Conservation (phyloP, 495 filamentous ascomycete genomes). For the Friedmanniomyces simplex region DNA sequence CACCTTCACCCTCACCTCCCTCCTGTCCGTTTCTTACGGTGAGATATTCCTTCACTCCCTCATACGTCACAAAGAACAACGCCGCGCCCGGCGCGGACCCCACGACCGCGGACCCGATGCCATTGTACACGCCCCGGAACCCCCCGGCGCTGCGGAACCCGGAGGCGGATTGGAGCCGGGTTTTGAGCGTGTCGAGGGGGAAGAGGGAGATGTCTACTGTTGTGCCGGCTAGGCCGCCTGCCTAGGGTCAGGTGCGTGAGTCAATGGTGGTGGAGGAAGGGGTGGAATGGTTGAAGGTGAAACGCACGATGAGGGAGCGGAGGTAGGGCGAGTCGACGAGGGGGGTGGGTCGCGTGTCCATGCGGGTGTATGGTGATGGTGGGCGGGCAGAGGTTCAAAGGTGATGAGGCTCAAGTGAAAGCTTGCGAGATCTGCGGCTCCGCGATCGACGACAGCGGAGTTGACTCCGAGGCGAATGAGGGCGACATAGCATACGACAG, state of each 20-base stretch:
- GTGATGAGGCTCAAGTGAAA: too few species aligned
- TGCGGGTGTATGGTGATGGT: not conserved
- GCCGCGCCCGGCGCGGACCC: conserved; percentile 97
- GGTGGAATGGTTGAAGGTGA: conserved; percentile 1
- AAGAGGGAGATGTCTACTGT: conserved; percentile 35
- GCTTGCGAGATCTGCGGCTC: too few species aligned
- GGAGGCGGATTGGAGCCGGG: conserved; percentile 72
- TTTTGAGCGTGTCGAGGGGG: conserved; percentile 38
- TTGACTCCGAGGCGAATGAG: not conserved
- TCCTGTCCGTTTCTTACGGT: not conserved
- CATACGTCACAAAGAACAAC: conserved; percentile 97
- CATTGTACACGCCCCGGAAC: conserved; percentile 62
- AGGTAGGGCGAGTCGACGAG: conserved; percentile 35
- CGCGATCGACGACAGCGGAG: too few species aligned
- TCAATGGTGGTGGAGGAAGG: not conserved
- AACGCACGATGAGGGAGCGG: conserved; percentile 36
- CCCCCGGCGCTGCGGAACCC: conserved; percentile 71
- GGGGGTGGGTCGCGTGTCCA: not conserved
- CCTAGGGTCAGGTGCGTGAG: conserved; percentile 27
- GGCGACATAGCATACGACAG: not conserved
- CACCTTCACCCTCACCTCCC: not conserved
- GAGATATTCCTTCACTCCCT: conserved; percentile 53
- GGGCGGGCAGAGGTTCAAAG: not conserved
- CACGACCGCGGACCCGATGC: conserved; percentile 60
- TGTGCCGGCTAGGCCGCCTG: conserved; percentile 35